Conservation (phyloP, 2,329 filamentous ascomycete genomes). For the Fusarium protoensiforme region DNA sequence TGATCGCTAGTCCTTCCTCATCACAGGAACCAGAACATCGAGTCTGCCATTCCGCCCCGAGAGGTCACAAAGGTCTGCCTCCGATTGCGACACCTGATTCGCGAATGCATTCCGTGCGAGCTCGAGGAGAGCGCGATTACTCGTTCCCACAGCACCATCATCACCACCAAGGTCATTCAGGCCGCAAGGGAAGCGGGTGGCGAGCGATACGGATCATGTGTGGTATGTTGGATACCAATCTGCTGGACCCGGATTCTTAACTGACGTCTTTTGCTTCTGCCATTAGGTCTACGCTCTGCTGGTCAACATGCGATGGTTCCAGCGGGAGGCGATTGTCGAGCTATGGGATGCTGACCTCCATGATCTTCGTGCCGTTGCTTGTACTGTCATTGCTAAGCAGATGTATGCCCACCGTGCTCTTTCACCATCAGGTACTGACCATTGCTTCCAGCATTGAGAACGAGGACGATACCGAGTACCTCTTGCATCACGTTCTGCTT, state of each 20-base stretch:
- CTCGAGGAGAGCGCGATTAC: constrained; percentile 81
- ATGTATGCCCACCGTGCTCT: constrained; percentile 54
- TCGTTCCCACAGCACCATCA: constrained; percentile 83
- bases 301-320: constrained; percentile 79
- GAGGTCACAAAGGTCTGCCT: constrained; percentile 92
- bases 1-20: constrained; percentile 70
- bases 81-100: constrained; percentile 89
- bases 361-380: constrained; percentile 80
- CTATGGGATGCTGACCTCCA: constrained; percentile 94
- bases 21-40: constrained; percentile 66
- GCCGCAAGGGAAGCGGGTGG: constrained; percentile 87
- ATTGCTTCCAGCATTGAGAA: constrained; percentile 77
- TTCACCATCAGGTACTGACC: neutral
- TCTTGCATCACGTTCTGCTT: constrained; percentile 84
- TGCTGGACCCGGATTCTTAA: neutral
- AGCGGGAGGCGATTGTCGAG: constrained; percentile 80
- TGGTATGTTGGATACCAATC: constrained; percentile 57
- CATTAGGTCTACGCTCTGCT: constrained; percentile 77
- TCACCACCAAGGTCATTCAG: constrained; percentile 81
- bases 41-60: constrained; percentile 76
- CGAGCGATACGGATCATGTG: constrained; percentile 77
- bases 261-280: neutral
- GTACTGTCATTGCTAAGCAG: constrained; percentile 90
- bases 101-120: constrained; percentile 90
- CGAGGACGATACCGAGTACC: constrained; percentile 81